Conservation (phyloP, 2,329 filamentous ascomycete genomes). For the Aspergillus sp. region DNA sequence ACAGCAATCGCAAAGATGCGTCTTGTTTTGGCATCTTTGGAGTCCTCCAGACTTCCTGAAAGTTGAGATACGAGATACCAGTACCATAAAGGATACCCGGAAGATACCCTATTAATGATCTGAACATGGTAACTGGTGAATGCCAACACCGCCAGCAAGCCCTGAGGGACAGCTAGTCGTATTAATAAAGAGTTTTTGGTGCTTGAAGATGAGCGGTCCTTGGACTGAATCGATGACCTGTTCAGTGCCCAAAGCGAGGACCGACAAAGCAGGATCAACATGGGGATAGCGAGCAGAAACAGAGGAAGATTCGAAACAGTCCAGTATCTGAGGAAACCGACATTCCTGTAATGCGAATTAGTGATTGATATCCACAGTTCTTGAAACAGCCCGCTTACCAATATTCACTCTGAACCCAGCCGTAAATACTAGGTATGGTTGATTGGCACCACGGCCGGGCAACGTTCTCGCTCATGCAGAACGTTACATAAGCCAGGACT, state of each 20-base stretch:
- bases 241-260: constrained; percentile 53
- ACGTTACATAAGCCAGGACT: constrained; percentile 65
- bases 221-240: constrained; percentile 11
- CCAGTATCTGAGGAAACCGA: constrained; percentile 89
- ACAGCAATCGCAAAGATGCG: constrained; percentile 39
- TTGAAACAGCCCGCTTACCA: constrained; percentile 58
- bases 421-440: constrained; percentile 79
- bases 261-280: constrained; percentile 61
- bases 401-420: constrained; percentile 82
- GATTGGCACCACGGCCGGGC: constrained; percentile 69
- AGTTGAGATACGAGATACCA: constrained; percentile 62
- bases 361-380: not conserved
- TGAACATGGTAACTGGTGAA: constrained; percentile 85
- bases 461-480: constrained; percentile 48
- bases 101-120: constrained; percentile 84
- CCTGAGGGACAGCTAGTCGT: constrained; percentile 67
- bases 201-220: constrained; percentile 9
- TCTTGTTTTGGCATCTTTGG: constrained; percentile 9
- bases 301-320: constrained; percentile 78
- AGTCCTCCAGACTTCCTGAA: constrained; percentile 14
- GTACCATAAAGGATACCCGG: constrained; percentile 87
- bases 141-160: constrained; percentile 66
- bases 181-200: constrained; percentile 30
- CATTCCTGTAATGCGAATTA: constrained; percentile 59
- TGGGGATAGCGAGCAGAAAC: constrained; percentile 77